Evolutionary conservation across 805 yeast genomes (phyloP).

Genomic region (Dipodascus albidus): DNA sequence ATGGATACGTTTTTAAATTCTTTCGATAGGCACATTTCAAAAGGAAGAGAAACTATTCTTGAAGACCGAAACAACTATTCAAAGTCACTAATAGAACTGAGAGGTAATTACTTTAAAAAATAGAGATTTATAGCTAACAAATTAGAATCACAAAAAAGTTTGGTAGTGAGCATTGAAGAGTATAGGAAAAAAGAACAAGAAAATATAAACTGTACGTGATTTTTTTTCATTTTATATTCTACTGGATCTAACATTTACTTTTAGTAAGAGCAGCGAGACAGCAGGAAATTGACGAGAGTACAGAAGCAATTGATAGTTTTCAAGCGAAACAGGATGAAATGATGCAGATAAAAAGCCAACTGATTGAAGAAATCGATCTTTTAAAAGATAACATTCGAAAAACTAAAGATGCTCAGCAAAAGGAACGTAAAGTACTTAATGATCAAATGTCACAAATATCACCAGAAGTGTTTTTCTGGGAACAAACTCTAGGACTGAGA

Average conservation of each 20-base stretch:
- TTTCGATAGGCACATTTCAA: constrained; percentile 28
- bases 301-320: constrained; percentile 16
- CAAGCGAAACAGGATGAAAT: constrained; percentile 18
- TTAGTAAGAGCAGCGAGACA: constrained; percentile 14
- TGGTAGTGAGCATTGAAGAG: constrained; percentile 25
- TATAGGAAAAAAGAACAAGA: constrained; percentile 12
- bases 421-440: constrained; percentile 24
- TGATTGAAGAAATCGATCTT: constrained; percentile 22
- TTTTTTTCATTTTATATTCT: background rate
- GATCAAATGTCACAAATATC: constrained; percentile 36
- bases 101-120: constrained; percentile 9
- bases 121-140: background rate
- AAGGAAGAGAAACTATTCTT: constrained; percentile 22
- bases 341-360: constrained; percentile 12
- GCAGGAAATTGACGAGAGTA: constrained; percentile 18
- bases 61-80: constrained; percentile 14
- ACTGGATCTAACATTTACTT: no score
- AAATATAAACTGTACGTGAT: constrained; percentile 4
- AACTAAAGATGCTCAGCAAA: constrained; percentile 17
- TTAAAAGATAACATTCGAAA: constrained; percentile 24
- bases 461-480: constrained; percentile 43
- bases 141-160: constrained; percentile 17
- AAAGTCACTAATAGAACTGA: constrained; percentile 11
- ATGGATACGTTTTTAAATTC: constrained; percentile 31
- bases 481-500: constrained; percentile 41